Percentiles rank a stretch among this genome's conserved stretches.
Conservation (phyloP, 805 yeast genomes). For the Ogataea sp. region DNA sequence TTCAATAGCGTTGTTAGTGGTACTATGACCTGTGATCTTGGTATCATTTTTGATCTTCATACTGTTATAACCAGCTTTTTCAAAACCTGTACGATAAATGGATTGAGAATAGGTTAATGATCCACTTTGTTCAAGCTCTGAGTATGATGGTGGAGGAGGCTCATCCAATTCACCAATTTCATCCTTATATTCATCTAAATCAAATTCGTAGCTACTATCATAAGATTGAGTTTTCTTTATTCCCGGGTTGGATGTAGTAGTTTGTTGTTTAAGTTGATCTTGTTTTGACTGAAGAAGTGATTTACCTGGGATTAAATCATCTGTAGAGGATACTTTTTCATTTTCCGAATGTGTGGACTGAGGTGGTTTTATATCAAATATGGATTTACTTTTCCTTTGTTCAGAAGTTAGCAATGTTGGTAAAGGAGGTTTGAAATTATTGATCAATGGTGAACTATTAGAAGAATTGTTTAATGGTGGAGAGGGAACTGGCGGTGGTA, state of each 20-base stretch:
- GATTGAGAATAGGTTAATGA: slow-evolving; percentile 23
- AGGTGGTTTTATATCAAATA: background rate
- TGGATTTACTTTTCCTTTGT: slow-evolving; percentile 9
- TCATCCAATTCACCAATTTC: slow-evolving; percentile 4
- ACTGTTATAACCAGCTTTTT: slow-evolving; percentile 26
- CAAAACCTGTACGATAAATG: slow-evolving; percentile 27
- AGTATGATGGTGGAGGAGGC: slow-evolving; percentile 24
- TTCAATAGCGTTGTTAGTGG: background rate
- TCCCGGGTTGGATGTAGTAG: too few relatives aligned
- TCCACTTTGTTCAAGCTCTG: slow-evolving; percentile 26
- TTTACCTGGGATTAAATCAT: background rate
- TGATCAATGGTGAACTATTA: too few relatives aligned
- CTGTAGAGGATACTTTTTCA: slow-evolving; percentile 2
- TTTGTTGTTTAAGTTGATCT: too few relatives aligned
- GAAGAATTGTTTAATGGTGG: background rate
- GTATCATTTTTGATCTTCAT: slow-evolving; percentile 13
- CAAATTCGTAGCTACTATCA: slow-evolving; percentile 5
- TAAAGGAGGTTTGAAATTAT: slow-evolving; percentile 17
- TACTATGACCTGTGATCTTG: background rate
- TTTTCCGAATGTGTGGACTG: slow-evolving; percentile 16
- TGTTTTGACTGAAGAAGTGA: background rate
- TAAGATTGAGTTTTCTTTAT: too few relatives aligned
- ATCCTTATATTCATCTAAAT: slow-evolving; percentile 5
- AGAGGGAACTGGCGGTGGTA: background rate
- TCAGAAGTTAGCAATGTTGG: slow-evolving; percentile 23